A percentile compares a stretch with the other conserved stretches of the same genome.
Evolutionary conservation across 2,329 filamentous ascomycete genomes (phyloP).

Genomic region (Fusarium mangiferae): DNA sequence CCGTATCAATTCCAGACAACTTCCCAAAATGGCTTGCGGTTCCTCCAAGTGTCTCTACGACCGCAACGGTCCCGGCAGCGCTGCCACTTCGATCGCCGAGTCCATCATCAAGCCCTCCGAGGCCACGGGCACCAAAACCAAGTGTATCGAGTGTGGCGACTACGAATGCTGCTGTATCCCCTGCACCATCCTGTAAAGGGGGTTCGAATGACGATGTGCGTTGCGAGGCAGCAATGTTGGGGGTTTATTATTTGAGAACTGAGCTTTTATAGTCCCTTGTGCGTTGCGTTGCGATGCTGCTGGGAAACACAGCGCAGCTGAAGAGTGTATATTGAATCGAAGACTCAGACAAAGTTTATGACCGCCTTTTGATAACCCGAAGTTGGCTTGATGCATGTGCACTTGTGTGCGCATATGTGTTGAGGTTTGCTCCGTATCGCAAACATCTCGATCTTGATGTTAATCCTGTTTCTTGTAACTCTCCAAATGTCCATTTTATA

Average conservation of each 20-base stretch:
- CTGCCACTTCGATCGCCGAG: slow-evolving; percentile 60
- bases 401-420: background rate
- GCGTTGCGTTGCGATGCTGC: slow-evolving; percentile 14
- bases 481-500: background rate
- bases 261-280: slow-evolving; percentile 9
- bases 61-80: slow-evolving; percentile 59
- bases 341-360: slow-evolving; percentile 1
- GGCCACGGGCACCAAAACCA: slow-evolving; percentile 51
- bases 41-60: slow-evolving; percentile 38
- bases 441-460: background rate
- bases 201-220: background rate
- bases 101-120: slow-evolving; percentile 62
- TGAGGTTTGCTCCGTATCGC: background rate
- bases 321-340: slow-evolving; percentile 13
- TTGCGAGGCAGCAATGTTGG: background rate
- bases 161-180: slow-evolving; percentile 65
- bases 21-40: slow-evolving; percentile 41
- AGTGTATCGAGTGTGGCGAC: slow-evolving; percentile 45
- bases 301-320: background rate
- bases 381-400: background rate
- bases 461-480: too few relatives aligned
- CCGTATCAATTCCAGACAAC: background rate
- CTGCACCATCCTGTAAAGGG: slow-evolving; percentile 60
- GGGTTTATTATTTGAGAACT: slow-evolving; percentile 2
- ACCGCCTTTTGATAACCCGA: background rate